phyloP scores from a whole-genome alignment of 805 yeast species.

The Spathaspora hagerdaliae region DNA sequence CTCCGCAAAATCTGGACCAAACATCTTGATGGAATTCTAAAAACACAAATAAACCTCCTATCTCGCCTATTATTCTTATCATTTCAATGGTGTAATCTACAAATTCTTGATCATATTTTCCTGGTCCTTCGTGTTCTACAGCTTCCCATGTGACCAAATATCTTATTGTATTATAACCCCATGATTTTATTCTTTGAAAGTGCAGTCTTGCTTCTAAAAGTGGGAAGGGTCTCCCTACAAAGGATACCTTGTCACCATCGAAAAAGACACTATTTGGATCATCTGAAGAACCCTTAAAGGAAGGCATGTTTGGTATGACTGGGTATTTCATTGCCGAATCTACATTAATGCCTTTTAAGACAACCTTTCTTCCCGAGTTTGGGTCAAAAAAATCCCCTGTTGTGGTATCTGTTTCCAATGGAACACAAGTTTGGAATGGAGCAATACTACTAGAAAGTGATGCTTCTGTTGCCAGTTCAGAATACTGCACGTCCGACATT shows the following conservation, averaged over 20 bases:
- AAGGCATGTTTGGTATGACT: conserved; percentile 44
- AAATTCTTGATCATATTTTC: conserved; percentile 71
- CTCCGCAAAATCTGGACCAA: conserved; percentile 87
- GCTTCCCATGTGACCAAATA: conserved; percentile 90
- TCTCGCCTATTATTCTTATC: conserved; percentile 49
- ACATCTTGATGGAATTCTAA: conserved; percentile 93
- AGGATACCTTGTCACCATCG: conserved; percentile 73
- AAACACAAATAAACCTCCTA: conserved; percentile 75
- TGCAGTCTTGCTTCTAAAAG: conserved; percentile 69
- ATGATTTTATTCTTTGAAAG: conserved; percentile 61
- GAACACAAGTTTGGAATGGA: conserved; percentile 10
- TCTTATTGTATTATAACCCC: conserved; percentile 81
- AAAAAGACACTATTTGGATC: conserved; percentile 46
- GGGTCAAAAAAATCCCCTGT: conserved; percentile 57
- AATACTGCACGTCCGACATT: too few relatives aligned
- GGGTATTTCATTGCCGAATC: conserved; percentile 78
- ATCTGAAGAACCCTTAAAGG: conserved; percentile 35
- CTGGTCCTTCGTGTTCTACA: conserved; percentile 85
- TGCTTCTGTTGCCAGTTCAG: too few relatives aligned
- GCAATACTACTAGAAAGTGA: too few relatives aligned
- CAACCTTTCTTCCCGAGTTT: conserved; percentile 50
- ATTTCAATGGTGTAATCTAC: conserved; percentile 65
- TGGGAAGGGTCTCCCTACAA: conserved; percentile 79
- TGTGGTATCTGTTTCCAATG: conserved; percentile 17
- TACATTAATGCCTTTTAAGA: conserved; percentile 75